phyloP scores from a whole-genome alignment of 495 filamentous ascomycete genomes.

The Neurospora tetrasperma region DNA sequence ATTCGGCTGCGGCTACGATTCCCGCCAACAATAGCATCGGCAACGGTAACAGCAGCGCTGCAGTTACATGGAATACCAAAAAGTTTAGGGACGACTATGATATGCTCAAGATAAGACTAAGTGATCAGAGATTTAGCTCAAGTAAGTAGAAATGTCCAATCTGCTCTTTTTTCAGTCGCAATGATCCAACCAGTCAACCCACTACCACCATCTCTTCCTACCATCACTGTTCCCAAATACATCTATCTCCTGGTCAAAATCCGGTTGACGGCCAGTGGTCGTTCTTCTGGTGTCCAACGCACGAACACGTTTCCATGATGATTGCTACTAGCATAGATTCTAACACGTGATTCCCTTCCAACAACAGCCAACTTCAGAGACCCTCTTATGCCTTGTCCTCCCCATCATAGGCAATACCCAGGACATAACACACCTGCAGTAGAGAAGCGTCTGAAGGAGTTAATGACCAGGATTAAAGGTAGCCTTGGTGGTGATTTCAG shows the following conservation, averaged over 20 bases:
- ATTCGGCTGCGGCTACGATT: constrained; percentile 2
- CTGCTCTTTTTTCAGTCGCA: neutral
- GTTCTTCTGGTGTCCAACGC: neutral
- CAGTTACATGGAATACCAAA: constrained; percentile 20
- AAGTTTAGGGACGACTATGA: constrained; percentile 47
- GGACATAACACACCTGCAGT: constrained; percentile 22
- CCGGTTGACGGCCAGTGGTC: neutral
- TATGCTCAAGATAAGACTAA: constrained; percentile 19
- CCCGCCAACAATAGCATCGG: neutral
- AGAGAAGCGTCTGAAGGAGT: constrained; percentile 21
- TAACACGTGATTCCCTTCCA: neutral
- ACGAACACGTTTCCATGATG: neutral
- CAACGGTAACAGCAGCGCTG: constrained; percentile 3
- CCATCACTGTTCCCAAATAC: neutral
- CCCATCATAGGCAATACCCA: constrained; percentile 24
- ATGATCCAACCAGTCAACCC: neutral
- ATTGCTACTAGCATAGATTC: neutral
- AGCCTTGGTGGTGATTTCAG: neutral
- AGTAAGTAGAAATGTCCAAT: constrained; percentile 18
- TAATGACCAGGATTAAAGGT: constrained; percentile 24
- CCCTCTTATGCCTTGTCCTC: constrained; percentile 27
- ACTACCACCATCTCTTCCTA: neutral
- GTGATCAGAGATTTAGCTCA: constrained; percentile 31
- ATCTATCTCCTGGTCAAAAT: neutral
- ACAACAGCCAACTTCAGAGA: constrained; percentile 29